These are phyloP conservation scores for Nymphaea colorata DNA, from an alignment of 164 flowering plant species.

Conservation along the genomic window DNA sequence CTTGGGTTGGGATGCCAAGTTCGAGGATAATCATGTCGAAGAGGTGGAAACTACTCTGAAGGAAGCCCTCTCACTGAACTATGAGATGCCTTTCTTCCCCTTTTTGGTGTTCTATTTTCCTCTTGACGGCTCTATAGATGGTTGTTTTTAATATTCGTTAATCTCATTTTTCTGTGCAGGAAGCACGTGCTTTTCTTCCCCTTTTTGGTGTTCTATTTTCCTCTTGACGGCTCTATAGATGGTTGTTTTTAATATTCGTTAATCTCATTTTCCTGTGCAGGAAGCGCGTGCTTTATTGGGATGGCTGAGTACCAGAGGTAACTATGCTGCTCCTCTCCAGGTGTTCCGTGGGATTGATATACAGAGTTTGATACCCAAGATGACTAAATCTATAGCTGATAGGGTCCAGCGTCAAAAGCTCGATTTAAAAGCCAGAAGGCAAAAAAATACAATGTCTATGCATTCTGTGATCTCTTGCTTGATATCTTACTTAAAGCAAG, in stretches of 20 bases:
- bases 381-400: slow-evolving; percentile 59
- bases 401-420: slow-evolving; percentile 38
- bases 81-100: slow-evolving; percentile 5
- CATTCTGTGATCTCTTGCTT: slow-evolving; percentile 81
- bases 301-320: slow-evolving; percentile 80
- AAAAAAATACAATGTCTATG: slow-evolving; percentile 61
- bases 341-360: slow-evolving; percentile 92
- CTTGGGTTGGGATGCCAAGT: slow-evolving; percentile 72
- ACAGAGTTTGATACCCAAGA: slow-evolving; percentile 54
- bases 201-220: slow-evolving; percentile 2
- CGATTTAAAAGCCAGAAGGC: slow-evolving; percentile 38
- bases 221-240: too few relatives aligned
- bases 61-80: slow-evolving; percentile 88
- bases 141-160: too few relatives aligned
- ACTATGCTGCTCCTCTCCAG: slow-evolving; percentile 80
- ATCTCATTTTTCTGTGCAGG: slow-evolving; percentile 90
- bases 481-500: slow-evolving; percentile 81
- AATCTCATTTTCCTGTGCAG: slow-evolving; percentile 19
- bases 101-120: too few relatives aligned
- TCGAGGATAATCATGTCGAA: slow-evolving; percentile 72
- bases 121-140: too few relatives aligned
- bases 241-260: not conserved
- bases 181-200: not conserved
- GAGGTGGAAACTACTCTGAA: slow-evolving; percentile 92
- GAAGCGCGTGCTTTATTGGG: slow-evolving; percentile 98